Evolutionary conservation across 2,329 filamentous ascomycete species (phyloP).

Genomic region (Harringtonia lauricola): DNA sequence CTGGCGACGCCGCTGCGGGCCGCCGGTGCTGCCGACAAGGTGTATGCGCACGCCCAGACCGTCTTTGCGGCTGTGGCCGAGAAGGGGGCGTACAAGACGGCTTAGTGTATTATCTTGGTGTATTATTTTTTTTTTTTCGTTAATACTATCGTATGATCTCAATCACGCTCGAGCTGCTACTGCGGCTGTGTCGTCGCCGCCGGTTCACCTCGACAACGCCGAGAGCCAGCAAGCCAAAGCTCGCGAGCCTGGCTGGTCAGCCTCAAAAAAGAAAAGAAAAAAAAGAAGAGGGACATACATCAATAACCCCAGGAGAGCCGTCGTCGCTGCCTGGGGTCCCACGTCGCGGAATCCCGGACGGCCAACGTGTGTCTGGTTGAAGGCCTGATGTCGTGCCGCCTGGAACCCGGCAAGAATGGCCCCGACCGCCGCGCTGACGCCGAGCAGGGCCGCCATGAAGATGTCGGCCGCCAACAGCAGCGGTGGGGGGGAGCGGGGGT

Average conservation of each 20-base stretch:
- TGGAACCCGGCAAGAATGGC: conserved; percentile 11
- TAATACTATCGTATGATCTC: conserved; percentile 7
- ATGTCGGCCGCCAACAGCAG: conserved; percentile 2
- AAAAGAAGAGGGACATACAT: neutral
- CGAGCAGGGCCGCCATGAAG: conserved; percentile 2
- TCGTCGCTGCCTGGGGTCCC: conserved; percentile 3
- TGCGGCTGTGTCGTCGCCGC: neutral
- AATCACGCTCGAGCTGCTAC: conserved; percentile 8
- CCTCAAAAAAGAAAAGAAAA: neutral
- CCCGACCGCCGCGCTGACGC: conserved; percentile 8
- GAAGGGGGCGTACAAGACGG: neutral
- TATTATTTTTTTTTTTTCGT: neutral
- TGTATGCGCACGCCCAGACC: conserved; percentile 4
- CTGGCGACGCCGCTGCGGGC: neutral
- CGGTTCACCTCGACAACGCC: conserved; percentile 1
- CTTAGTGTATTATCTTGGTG: neutral
- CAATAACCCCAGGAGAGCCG: conserved; percentile 3
- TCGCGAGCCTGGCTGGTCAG: conserved; percentile 1
- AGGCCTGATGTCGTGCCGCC: conserved; percentile 6
- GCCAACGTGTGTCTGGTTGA: conserved; percentile 1
- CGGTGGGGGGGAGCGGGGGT: neutral
- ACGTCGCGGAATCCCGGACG: conserved; percentile 6
- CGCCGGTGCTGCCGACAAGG: neutral
- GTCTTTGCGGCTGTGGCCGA: conserved; percentile 1
- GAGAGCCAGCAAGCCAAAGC: conserved; percentile 5